These are phyloP conservation scores for Cunninghamia lanceolata DNA, from an alignment of 75 land plant species.

Conservation along the genomic window DNA sequence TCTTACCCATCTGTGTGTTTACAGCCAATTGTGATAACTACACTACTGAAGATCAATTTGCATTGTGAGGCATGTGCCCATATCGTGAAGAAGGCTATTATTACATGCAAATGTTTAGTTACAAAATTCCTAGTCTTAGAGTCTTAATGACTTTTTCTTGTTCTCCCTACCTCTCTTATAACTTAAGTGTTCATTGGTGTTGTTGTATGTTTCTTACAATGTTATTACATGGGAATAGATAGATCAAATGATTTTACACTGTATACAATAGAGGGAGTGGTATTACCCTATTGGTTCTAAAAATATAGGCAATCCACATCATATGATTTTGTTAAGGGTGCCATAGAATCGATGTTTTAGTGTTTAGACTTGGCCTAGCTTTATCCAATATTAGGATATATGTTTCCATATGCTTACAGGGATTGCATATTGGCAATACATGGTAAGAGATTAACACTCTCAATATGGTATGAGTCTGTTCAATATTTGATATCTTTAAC, in stretches of 20 bases:
- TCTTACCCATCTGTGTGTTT: neutral
- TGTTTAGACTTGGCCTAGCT: neutral
- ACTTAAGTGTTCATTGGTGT: neutral
- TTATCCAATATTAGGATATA: neutral
- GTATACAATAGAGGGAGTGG: neutral
- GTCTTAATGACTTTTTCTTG: neutral
- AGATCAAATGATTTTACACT: neutral
- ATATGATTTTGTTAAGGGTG: neutral
- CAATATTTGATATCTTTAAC: neutral
- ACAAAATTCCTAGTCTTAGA: neutral
- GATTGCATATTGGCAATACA: neutral
- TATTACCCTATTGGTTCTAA: neutral
- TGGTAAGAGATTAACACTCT: neutral
- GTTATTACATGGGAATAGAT: neutral
- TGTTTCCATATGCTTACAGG: neutral
- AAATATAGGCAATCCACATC: neutral
- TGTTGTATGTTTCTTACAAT: neutral
- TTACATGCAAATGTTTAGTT: neutral
- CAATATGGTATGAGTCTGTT: neutral
- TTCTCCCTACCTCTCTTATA: too few species aligned
- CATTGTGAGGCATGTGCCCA: conserved; percentile 63
- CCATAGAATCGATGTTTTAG: neutral
- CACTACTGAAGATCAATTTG: conserved; percentile 53
- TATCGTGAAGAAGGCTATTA: neutral
- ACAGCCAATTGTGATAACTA: conserved; percentile 36